Percentiles rank a stretch among this genome's conserved stretches.
Conservation (phyloP, 352 stramenopile genomes). For the Globisporangium parvum region DNA sequence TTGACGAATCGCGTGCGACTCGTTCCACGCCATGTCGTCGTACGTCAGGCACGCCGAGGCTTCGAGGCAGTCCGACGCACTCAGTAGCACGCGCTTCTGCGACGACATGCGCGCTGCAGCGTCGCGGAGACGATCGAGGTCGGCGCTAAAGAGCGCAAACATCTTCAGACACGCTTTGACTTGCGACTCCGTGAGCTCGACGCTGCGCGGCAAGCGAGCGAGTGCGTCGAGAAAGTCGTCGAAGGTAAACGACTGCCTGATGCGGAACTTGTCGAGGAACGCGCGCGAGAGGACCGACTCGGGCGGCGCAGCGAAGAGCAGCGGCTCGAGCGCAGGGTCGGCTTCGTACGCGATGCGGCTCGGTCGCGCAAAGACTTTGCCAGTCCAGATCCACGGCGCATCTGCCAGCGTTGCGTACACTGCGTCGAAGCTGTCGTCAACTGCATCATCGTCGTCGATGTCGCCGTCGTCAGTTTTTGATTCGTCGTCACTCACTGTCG, state of each 20-base stretch:
- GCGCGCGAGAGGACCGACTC: constrained; percentile 51
- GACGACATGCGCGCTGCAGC: constrained; percentile 20
- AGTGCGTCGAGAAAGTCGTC: constrained; percentile 56
- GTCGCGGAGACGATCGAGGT: constrained; percentile 20
- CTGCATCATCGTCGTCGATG: constrained; percentile 15
- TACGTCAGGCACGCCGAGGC: constrained; percentile 34
- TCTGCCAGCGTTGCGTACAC: constrained; percentile 36
- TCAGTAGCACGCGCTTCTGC: constrained; percentile 38
- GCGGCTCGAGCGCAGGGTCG: constrained; percentile 39
- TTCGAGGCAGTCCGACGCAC: constrained; percentile 26
- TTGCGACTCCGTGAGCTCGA: constrained; percentile 21
- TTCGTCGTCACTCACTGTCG: neutral
- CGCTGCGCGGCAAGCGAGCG: constrained; percentile 28
- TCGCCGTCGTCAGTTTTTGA: neutral
- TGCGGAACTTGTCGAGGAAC: constrained; percentile 44
- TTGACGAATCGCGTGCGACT: constrained; percentile 44
- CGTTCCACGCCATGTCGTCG: constrained; percentile 80
- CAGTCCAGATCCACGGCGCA: constrained; percentile 66
- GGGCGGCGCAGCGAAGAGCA: constrained; percentile 52
- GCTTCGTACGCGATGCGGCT: constrained; percentile 46
- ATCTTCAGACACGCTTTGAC: constrained; percentile 39
- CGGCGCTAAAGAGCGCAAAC: constrained; percentile 33
- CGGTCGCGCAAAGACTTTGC: constrained; percentile 41
- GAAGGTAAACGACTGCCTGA: constrained; percentile 43
- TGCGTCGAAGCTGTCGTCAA: constrained; percentile 14